Evolutionary conservation across 352 stramenopile genomes (phyloP).

Genomic region (Salisapilia sapeloensis): DNA sequence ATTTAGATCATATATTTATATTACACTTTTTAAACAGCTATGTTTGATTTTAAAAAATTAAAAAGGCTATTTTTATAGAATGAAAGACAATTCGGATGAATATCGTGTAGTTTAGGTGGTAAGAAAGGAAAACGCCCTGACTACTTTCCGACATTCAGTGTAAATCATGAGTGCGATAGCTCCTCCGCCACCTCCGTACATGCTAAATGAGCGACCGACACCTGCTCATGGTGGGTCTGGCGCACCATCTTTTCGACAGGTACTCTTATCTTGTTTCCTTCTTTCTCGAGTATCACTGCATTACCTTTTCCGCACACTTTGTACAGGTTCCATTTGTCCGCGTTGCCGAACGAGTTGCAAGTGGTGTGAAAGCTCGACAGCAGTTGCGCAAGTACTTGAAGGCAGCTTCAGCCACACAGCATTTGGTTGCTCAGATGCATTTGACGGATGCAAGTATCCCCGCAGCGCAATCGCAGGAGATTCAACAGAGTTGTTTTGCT

Average conservation of each 20-base stretch:
- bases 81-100: too few species aligned
- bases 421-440: slow-evolving; percentile 65
- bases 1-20: too few species aligned
- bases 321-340: slow-evolving; percentile 75
- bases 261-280: neutral
- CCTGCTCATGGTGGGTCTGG: slow-evolving; percentile 28
- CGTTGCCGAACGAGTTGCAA: slow-evolving; percentile 61
- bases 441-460: slow-evolving; percentile 59
- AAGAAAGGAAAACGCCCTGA: too few species aligned
- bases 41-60: neutral
- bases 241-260: slow-evolving; percentile 45
- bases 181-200: slow-evolving; percentile 50
- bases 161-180: too few species aligned
- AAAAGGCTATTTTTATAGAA: too few species aligned
- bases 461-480: slow-evolving; percentile 62
- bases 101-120: too few species aligned
- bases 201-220: slow-evolving; percentile 59
- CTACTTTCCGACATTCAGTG: too few species aligned
- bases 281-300: slow-evolving; percentile 1
- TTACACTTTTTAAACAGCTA: too few species aligned
- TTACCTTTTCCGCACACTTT: slow-evolving; percentile 4
- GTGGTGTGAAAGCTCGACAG: slow-evolving; percentile 63
- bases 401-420: slow-evolving; percentile 50
- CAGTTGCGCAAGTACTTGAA: slow-evolving; percentile 76
- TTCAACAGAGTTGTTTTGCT: slow-evolving; percentile 63